Base-by-base conservation (phyloP, 768 basidiomycete genomes). In the Guyanaporus albipodus region DNA sequence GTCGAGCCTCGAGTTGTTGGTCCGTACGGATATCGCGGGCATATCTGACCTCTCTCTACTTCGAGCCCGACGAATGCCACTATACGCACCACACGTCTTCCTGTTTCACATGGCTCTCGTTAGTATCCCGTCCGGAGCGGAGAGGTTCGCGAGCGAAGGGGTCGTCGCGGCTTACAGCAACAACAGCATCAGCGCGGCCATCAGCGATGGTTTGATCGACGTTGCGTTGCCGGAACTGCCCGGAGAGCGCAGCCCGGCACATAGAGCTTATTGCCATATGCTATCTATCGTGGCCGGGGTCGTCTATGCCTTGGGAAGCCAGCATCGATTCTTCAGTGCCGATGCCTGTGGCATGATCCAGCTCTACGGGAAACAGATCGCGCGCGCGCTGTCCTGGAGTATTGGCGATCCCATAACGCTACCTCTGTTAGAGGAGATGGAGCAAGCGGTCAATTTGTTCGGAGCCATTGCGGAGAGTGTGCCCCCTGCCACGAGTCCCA, bases 311-410 rank as follows among this genome's bases (percentile, higher is more conserved):
- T 62, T 87, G 14, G 79, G 83, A 41, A 71, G 76, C 33, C 82
- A 78, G 47, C 84, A 78, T 49, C 86, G 82, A 56, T 91, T 80
- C 64, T 89, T 96, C 61, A 83, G 89, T 44, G 78, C 83, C 2
- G 93, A 96, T 46, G 85, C 86, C 0, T 82, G 88, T 42, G 90
- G 88, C 0, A 84, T 96, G 56, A 78, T 94, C 15, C 88, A 91
- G 53, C 73, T 95, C 4, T 91, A 84, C 54, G 84, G 87, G 3
- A 80, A 83, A 34, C 94, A 96, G 61, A 81, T 94, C 27, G 73
- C 77, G 6, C 76, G 80, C 6, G 78, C 87, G 2, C 69, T 96
- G 21, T 81, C 82, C 5, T 95, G 93, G 92, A 87, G 83, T 6
- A 80, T 87, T 33, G 83, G 82, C 14, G 83, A 88, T 36, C 61